Conservation (phyloP, 768 basidiomycete genomes). For the Tubosaeta brunneosetosa region DNA sequence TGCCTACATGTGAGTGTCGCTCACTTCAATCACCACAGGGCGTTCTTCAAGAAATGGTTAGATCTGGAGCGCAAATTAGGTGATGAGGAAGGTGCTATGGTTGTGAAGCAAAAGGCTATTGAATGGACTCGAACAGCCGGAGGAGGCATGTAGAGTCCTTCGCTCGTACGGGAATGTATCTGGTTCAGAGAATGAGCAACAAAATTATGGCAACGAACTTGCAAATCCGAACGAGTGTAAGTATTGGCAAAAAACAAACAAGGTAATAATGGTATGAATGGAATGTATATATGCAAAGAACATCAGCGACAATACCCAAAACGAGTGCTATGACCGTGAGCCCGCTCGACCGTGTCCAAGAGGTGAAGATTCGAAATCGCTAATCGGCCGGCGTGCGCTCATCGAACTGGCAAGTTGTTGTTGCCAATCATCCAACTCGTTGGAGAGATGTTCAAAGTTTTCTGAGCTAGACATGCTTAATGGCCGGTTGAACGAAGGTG, state of each 20-base stretch:
- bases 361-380: constrained; percentile 63
- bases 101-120: constrained; percentile 83
- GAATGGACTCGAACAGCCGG: constrained; percentile 80
- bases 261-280: constrained; percentile 32
- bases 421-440: constrained; percentile 83
- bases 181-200: constrained; percentile 31
- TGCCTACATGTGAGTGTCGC: not conserved
- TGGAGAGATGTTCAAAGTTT: constrained; percentile 76
- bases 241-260: constrained; percentile 33
- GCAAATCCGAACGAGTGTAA: constrained; percentile 57
- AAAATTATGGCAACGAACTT: constrained; percentile 34
- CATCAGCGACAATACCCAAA: constrained; percentile 10
- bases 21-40: constrained; percentile 40
- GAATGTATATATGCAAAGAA: constrained; percentile 33
- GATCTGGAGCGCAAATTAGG: constrained; percentile 82
- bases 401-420: constrained; percentile 77
- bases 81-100: constrained; percentile 74
- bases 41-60: constrained; percentile 98
- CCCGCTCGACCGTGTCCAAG: constrained; percentile 54
- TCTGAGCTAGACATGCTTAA: constrained; percentile 80
- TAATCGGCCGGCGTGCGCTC: constrained; percentile 65
- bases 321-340: constrained; percentile 44
- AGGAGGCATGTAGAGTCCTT: constrained; percentile 15
- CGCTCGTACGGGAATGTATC: constrained; percentile 35
- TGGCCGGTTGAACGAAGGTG: constrained; percentile 64